Conservation (phyloP, 345 rosid species). For the Dipteronia dyeriana region DNA sequence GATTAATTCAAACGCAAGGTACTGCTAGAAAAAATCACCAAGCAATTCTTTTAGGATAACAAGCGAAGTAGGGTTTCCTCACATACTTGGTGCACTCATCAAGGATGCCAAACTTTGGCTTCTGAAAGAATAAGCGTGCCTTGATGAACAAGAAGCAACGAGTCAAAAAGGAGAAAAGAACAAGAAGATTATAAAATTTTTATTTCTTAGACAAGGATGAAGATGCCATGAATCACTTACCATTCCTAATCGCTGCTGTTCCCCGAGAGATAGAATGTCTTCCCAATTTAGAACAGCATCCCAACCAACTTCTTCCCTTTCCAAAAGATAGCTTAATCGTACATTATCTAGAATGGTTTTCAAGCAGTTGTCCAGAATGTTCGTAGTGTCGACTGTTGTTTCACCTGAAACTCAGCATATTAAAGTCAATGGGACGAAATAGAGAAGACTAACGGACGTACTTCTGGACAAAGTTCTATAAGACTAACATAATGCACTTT, state of each 20-base stretch:
- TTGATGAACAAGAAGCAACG: slow-evolving; percentile 33
- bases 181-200: background rate
- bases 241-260: slow-evolving; percentile 98
- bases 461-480: background rate
- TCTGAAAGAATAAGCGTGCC: slow-evolving; percentile 97
- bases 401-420: slow-evolving; percentile 42
- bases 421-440: background rate
- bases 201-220: background rate
- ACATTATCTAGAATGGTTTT: slow-evolving; percentile 80
- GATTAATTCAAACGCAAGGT: background rate
- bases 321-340: slow-evolving; percentile 79
- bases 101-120: slow-evolving; percentile 87
- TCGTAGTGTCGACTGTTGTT: slow-evolving; percentile 33
- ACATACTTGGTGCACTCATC: slow-evolving; percentile 98
- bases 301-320: slow-evolving; percentile 86
- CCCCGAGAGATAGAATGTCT: slow-evolving; percentile 93
- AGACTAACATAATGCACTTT: background rate
- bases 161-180: slow-evolving; percentile 20
- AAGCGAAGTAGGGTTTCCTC: slow-evolving; percentile 6
- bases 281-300: slow-evolving; percentile 86
- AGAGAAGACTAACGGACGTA: background rate
- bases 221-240: slow-evolving; percentile 41
- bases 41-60: background rate
- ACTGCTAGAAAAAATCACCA: background rate
- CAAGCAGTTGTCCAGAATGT: slow-evolving; percentile 57